Conservation (phyloP, 1,284 basidiomycete species). For the Cryptococcus sp. region DNA sequence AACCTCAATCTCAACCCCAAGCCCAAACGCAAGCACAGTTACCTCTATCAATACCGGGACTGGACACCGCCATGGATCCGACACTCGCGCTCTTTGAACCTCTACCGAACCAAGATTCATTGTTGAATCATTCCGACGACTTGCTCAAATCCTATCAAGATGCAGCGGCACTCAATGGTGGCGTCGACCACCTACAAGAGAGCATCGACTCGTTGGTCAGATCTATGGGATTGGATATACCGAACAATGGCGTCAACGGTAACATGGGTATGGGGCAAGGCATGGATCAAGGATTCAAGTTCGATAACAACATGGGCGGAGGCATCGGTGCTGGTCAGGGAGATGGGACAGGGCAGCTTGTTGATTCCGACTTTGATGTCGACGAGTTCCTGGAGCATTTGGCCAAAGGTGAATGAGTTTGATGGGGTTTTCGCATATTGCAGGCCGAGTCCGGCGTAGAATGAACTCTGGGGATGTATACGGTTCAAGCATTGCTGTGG, state of each 20-base stretch:
- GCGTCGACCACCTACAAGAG: conserved; percentile 70
- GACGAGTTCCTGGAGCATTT: conserved; percentile 46
- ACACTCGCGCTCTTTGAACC: conserved; percentile 46
- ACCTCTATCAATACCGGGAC: background rate
- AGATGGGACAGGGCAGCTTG: conserved; percentile 12
- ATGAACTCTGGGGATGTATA: too few relatives aligned
- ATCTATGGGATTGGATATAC: conserved; percentile 63
- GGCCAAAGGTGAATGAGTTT: conserved; percentile 20
- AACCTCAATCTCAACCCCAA: conserved; percentile 4
- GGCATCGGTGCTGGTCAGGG: conserved; percentile 9
- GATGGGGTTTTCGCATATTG: too few relatives aligned
- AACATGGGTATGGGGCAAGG: background rate
- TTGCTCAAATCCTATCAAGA: conserved; percentile 64
- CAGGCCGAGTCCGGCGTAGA: too few relatives aligned
- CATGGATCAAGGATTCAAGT: background rate
- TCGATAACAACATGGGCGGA: conserved; percentile 3
- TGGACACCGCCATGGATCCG: conserved; percentile 27
- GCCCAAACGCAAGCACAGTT: background rate
- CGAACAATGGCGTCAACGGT: conserved; percentile 5
- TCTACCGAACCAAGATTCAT: conserved; percentile 29
- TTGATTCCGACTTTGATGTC: conserved; percentile 44
- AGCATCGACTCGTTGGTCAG: conserved; percentile 73
- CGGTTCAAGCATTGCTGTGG: too few relatives aligned
- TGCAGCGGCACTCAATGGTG: conserved; percentile 66
- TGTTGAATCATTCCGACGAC: conserved; percentile 37